Evolutionary conservation across 805 yeast species (phyloP).

Genomic region (Candida incommunis): DNA sequence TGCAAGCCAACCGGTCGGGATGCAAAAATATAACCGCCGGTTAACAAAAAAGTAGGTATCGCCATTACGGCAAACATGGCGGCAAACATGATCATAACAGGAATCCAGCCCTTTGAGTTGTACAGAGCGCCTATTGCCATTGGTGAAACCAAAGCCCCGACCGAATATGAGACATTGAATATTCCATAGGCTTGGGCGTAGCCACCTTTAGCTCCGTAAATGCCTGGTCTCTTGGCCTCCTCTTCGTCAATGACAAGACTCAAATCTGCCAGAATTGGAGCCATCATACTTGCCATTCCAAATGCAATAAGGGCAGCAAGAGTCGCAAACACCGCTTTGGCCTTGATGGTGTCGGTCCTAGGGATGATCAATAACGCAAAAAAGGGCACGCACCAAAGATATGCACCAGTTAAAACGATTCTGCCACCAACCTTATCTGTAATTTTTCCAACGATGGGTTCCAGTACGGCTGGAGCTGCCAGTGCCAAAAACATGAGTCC

Average conservation of each 20-base stretch:
- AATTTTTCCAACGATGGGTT: constrained; percentile 17
- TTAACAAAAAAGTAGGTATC: background rate
- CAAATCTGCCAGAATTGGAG: constrained; percentile 19
- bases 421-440: constrained; percentile 17
- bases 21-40: background rate
- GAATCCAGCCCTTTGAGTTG: background rate
- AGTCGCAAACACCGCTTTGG: constrained; percentile 17
- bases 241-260: constrained; percentile 11
- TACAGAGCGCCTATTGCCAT: background rate
- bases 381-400: constrained; percentile 5
- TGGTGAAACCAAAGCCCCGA: constrained; percentile 18
- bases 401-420: constrained; percentile 10
- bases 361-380: constrained; percentile 17
- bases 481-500: constrained; percentile 20
- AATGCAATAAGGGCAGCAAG: constrained; percentile 11
- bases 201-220: constrained; percentile 18
- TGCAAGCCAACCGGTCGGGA: no score
- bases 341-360: constrained; percentile 9
- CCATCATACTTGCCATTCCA: constrained; percentile 14
- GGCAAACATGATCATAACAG: background rate
- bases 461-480: constrained; percentile 17
- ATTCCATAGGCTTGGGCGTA: constrained; percentile 21
- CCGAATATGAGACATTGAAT: constrained; percentile 20
- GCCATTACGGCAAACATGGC: background rate
- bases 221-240: constrained; percentile 16